Base-by-base conservation (phyloP, 2,329 filamentous ascomycete species). In the Magnaporthiopsis poae region DNA sequence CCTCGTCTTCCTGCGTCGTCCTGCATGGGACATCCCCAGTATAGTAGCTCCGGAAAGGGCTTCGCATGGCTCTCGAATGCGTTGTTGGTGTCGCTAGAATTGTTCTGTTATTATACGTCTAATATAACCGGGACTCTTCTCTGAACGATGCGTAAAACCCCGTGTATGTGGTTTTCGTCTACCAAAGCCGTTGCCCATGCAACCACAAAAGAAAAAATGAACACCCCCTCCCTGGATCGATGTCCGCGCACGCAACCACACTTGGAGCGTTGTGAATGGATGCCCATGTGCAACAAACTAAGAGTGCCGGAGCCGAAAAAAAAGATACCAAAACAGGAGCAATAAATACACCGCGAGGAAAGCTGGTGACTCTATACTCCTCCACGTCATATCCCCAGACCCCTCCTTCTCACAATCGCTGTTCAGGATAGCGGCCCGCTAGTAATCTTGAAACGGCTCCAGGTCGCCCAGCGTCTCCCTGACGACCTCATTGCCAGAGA, bases 401-500 rank as follows among this genome's bases (percentile, higher is more conserved):
- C 4, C 31, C 31, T 31, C 31, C 31, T 27, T n/a, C 33, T 36
- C 35, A 12, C 35, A 36, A 36, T 31, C 31, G 21, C 46, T 7
- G 46, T 56, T 56, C 46, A 15, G 18, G 39, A 8, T 52, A 21
- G 39, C 39, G 46, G 46, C n/a, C 18, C 18, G 46, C 21, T 56
- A 56, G 46, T 5, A 56, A 25, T 56, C 46, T 8, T 21, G 46
- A 25, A 56, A 60, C 18, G 13, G n/a, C 63, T 33, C 33, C 52
- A 65, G 56, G 56, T 60, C 56, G 27, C 56, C 63, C 29, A 65
- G 29, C 8, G 52, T 65, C 29, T 59, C 36, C 27, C 29, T 25
- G 56, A 65, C 52, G 25, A 65, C 63, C 52, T 59, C 77, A 66
- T 81, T 81, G 52, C 75, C 73, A 65, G 74, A 64, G 67, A 78